These are phyloP conservation scores for Cercospora sp. DNA, from an alignment of 2,329 filamentous ascomycete species.

Conservation along the genomic window DNA sequence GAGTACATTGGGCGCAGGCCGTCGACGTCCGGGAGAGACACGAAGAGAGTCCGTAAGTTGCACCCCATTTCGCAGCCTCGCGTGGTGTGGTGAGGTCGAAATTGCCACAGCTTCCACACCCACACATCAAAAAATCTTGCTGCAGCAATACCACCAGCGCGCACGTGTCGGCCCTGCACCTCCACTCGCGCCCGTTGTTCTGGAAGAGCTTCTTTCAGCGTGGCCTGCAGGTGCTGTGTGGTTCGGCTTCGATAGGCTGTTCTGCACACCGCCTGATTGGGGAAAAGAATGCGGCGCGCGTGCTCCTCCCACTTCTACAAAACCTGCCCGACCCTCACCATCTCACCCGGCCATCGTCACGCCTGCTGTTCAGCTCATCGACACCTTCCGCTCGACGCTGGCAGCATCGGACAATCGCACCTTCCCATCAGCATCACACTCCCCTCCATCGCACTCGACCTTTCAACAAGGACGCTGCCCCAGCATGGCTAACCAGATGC, in stretches of 20 bases:
- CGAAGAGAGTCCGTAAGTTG: constrained; percentile 39
- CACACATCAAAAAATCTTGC: background rate
- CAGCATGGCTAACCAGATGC: constrained; percentile 35
- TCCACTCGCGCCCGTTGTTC: constrained; percentile 9
- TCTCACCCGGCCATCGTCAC: background rate
- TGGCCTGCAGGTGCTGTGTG: constrained; percentile 2
- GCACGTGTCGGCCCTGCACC: constrained; percentile 11
- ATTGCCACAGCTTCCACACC: background rate
- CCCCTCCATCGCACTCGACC: constrained; percentile 25
- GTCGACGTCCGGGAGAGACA: constrained; percentile 37
- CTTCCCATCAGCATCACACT: constrained; percentile 1
- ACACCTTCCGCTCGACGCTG: background rate
- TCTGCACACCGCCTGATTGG: constrained; percentile 13
- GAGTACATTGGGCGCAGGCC: constrained; percentile 37
- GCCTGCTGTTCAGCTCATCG: background rate
- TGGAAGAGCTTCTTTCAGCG: constrained; percentile 5
- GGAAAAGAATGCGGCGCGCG: constrained; percentile 6
- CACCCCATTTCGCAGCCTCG: background rate
- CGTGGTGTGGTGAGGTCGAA: background rate
- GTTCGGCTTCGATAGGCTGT: constrained; percentile 1
- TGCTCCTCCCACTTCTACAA: background rate
- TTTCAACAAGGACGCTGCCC: constrained; percentile 41
- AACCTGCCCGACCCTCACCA: background rate
- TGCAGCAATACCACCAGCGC: constrained; percentile 1
- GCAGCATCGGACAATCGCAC: background rate